Base-by-base conservation (phyloP, 2,329 filamentous ascomycete genomes). In the Alternaria ventricosa region DNA sequence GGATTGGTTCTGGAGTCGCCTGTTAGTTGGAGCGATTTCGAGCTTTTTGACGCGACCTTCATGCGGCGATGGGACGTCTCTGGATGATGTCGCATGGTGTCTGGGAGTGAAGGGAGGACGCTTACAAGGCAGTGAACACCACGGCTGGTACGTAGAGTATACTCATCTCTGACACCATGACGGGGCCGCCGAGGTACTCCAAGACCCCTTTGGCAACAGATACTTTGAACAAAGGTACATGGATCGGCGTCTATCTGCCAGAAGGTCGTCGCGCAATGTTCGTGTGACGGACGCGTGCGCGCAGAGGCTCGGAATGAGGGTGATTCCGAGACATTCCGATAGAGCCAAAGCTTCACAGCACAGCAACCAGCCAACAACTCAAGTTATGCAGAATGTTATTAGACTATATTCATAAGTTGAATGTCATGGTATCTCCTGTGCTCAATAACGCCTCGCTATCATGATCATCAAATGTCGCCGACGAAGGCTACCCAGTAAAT, bases 71-170 rank as follows among this genome's bases (percentile, higher is more conserved):
- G 8, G 28, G 13, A 53, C 28, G 22, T 12, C 9, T 18, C 5
- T 53, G 30, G 20, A 6, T 53, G 49, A 20, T 41, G 49, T 36
- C 30, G 49, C 49, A 18, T 12, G 9, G 49, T 23, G 20, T 6
- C 36, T 53, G 9, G 30, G 23, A 25, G 61, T 65, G 45, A 46
- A 20, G 22, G 11, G 33, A 49, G 11, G 13, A 33, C 22, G 58
- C 72, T 68, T 69, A 74, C 73, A 30, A 7, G 73, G 71, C 75
- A 20, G 69, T 70, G 62, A 75, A 74, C 12, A 77, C 53, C 1
- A 77, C 60, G 15, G 73, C 74, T 8, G 68, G 72, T 71, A 71
- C 75, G 55, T 65, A 45, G 10, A 72, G 71, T 8, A 77, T 59
- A 10, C 61, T 62, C 10, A 68, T 75, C 33, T 72, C 72, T 36